A percentile compares a stretch with the other conserved stretches of the same genome.
phyloP scores from a whole-genome alignment of 306 rosid species.

The Senna siamea region DNA sequence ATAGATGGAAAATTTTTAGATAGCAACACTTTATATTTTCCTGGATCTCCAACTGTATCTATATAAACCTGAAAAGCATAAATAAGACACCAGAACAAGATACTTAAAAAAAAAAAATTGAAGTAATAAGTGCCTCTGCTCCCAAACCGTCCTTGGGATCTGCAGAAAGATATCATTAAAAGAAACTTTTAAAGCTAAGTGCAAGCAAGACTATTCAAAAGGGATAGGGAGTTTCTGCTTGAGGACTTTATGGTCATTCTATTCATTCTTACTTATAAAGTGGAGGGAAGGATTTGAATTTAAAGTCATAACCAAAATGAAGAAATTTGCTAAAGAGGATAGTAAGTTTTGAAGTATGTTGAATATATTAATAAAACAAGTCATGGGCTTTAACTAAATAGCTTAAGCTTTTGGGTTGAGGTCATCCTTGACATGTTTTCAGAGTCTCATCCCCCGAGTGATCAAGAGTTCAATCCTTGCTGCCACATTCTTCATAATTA shows the following conservation, averaged over 20 bases:
- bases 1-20: conserved; percentile 71
- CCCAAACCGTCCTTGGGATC: background rate
- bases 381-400: background rate
- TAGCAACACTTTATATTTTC: conserved; percentile 71
- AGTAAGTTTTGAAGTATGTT: background rate
- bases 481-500: background rate
- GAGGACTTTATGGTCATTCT: background rate
- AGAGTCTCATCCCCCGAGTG: background rate
- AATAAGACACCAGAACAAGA: background rate
- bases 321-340: background rate
- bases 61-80: conserved; percentile 71
- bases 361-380: background rate
- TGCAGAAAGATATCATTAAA: background rate
- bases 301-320: background rate
- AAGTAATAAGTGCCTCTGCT: background rate
- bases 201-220: background rate
- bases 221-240: background rate
- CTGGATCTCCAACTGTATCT: conserved; percentile 95
- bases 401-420: background rate
- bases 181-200: background rate
- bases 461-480: background rate
- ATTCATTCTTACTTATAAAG: background rate
- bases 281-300: background rate
- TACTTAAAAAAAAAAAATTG: background rate
- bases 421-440: background rate